Conservation (phyloP, 768 basidiomycete species). For the Suillus weaverae region DNA sequence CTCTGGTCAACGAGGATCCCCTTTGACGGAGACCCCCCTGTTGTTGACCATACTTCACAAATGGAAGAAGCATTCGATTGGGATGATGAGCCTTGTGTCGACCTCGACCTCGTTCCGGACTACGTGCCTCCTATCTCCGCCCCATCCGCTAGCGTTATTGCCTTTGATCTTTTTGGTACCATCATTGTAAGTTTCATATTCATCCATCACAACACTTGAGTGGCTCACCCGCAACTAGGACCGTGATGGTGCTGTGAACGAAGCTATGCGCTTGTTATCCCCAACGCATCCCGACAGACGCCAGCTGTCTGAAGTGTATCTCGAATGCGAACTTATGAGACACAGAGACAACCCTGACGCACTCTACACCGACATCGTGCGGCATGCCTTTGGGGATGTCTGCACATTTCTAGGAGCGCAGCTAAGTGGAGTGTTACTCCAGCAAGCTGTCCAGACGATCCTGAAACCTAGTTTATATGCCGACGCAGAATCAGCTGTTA, state of each 20-base stretch:
- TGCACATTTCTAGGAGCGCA: not conserved
- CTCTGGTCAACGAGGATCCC: conserved; percentile 1
- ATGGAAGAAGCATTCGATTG: not conserved
- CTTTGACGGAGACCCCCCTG: not conserved
- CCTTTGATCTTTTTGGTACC: conserved; percentile 1
- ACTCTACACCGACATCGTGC: not conserved
- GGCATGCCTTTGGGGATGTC: not conserved
- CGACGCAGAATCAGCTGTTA: not conserved
- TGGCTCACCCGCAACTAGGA: not conserved
- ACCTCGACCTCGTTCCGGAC: not conserved
- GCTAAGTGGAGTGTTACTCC: not conserved
- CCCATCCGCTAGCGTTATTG: not conserved
- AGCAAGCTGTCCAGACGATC: not conserved
- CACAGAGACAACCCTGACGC: conserved; percentile 2
- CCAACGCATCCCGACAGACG: not conserved
- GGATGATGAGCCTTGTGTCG: not conserved
- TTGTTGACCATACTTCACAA: not conserved
- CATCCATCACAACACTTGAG: not conserved
- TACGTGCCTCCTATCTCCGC: not conserved
- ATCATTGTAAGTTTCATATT: not conserved
- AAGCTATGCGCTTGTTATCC: not conserved
- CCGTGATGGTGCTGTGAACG: not conserved
- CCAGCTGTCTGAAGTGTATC: not conserved
- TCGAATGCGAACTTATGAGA: conserved; percentile 5
- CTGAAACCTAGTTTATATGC: not conserved